These are phyloP conservation scores for Neopestalotiopsis sp. DNA, from an alignment of 2,329 filamentous ascomycete genomes.

Conservation along the genomic window DNA sequence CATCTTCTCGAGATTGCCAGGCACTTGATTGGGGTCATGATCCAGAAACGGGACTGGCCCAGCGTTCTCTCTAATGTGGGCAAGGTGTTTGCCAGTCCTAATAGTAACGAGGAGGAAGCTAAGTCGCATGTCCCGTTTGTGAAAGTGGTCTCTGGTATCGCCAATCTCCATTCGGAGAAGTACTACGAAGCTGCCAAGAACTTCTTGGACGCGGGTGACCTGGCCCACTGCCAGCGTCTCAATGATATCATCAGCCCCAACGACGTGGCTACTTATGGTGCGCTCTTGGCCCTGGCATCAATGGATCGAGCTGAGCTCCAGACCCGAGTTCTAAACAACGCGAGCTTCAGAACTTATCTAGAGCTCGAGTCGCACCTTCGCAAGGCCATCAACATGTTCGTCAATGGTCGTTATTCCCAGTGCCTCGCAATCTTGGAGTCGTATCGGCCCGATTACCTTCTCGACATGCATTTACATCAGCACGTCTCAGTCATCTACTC, in stretches of 20 bases:
- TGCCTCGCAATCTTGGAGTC: conserved; percentile 84
- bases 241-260: conserved; percentile 80
- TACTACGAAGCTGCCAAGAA: conserved; percentile 69
- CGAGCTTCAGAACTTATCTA: conserved; percentile 81
- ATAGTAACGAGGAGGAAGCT: conserved; percentile 50
- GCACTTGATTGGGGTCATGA: conserved; percentile 75
- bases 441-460: conserved; percentile 84
- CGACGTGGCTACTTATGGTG: conserved; percentile 91
- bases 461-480: conserved; percentile 83
- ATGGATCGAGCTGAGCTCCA: conserved; percentile 84
- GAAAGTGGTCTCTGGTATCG: conserved; percentile 57
- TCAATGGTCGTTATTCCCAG: conserved; percentile 85
- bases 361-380: conserved; percentile 94
- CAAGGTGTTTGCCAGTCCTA: conserved; percentile 66
- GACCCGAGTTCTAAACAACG: conserved; percentile 77
- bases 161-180: conserved; percentile 51
- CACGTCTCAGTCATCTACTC: conserved; percentile 76
- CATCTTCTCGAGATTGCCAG: conserved; percentile 85
- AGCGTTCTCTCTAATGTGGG: conserved; percentile 63
- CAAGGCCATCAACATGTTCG: conserved; percentile 87
- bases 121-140: conserved; percentile 55
- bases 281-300: conserved; percentile 85
- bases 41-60: conserved; percentile 81
- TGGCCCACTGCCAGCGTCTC: conserved; percentile 57
- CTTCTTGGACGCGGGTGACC: conserved; percentile 71